A percentile compares a stretch with the other conserved stretches of the same genome.
Conservation (phyloP, 345 rosid species). For the Camelina hispida region DNA sequence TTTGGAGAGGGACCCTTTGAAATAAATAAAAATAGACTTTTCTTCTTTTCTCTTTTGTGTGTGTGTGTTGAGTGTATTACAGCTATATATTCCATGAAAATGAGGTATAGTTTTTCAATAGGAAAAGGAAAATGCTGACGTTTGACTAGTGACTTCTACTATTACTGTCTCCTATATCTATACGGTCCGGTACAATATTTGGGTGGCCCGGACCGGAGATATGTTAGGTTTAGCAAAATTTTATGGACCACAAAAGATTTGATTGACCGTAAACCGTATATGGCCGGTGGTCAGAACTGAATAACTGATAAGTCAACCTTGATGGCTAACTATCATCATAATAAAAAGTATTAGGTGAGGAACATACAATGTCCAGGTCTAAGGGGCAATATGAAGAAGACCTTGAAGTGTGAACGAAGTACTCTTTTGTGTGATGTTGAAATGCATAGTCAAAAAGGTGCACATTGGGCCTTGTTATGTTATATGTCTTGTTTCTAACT, state of each 20-base stretch:
- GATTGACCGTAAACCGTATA: constrained; percentile 36
- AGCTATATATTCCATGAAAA: constrained; percentile 42
- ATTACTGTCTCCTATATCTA: constrained; percentile 32
- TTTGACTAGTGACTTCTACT: constrained; percentile 40
- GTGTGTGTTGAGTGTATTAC: constrained; percentile 40
- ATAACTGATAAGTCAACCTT: constrained; percentile 35
- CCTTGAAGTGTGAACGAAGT: constrained; percentile 37
- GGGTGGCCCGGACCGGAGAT: constrained; percentile 42
- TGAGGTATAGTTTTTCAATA: constrained; percentile 21
- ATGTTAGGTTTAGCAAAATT: constrained; percentile 37
- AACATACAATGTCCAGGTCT: constrained; percentile 41
- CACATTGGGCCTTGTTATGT: constrained; percentile 24
- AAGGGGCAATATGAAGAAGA: constrained; percentile 42
- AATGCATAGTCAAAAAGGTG: constrained; percentile 31
- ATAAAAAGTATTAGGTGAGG: constrained; percentile 30
- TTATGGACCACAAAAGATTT: constrained; percentile 41
- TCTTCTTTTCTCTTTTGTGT: constrained; percentile 16
- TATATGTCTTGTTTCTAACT: constrained; percentile 3
- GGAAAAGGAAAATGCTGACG: constrained; percentile 39
- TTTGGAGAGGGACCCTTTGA: constrained; percentile 35
- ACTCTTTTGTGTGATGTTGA: constrained; percentile 36
- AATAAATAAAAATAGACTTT: constrained; percentile 33
- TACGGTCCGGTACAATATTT: constrained; percentile 46
- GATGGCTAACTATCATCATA: constrained; percentile 39
- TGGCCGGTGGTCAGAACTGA: constrained; percentile 41